Evolutionary conservation across 768 basidiomycete genomes (phyloP), one percentile per base, ranked within the genome.

Genomic region (Chalciporus chontae): DNA sequence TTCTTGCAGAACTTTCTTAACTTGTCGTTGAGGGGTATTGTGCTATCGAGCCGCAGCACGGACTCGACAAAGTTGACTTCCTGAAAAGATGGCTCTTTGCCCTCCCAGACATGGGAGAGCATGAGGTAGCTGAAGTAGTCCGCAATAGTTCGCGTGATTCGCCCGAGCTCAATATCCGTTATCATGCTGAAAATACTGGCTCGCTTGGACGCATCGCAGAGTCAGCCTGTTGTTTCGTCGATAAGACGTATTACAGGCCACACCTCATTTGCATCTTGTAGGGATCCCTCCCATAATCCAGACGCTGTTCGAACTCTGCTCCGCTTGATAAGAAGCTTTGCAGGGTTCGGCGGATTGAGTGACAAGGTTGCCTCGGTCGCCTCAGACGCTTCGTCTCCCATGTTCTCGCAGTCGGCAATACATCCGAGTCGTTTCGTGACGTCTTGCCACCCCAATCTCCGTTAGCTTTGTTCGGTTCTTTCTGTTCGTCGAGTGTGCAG

Each of bases 41-140:
- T 46, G 15, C n/a, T 40, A n/a, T 21, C 43, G 2, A 53, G 23
- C 32, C 34, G 42, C 51, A 47, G 48, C 17, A 55, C 47, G 5
- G 54, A 55, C 41, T 55, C 48, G 13, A 39, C 50, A 8, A 26
- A 17, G 2, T 44, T 53, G 18, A 55, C 51, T 24, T 53, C 54
- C 26, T 55, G 51, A 34, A 53, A 55, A 1, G 51, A 45, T 10
- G 54, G 54, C 14, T 55, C 54, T 42, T 55, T 48, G 46, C 51
- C 55, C 40, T 56, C 45, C 52, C 52, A 56, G 10, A 18, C 37
- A 34, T 56, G 55, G 6, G 55, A 56, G 46, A 56, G 50, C 48
- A 45, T 55, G 38, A 51, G 43, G 19, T 56, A 56, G 43, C 34
- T 52, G 19, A 56, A 56, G 21, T 54, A 56, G 41, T 39, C 29